phyloP scores from a whole-genome alignment of 352 stramenopile species.

The Globisporangium uncinulatum region DNA sequence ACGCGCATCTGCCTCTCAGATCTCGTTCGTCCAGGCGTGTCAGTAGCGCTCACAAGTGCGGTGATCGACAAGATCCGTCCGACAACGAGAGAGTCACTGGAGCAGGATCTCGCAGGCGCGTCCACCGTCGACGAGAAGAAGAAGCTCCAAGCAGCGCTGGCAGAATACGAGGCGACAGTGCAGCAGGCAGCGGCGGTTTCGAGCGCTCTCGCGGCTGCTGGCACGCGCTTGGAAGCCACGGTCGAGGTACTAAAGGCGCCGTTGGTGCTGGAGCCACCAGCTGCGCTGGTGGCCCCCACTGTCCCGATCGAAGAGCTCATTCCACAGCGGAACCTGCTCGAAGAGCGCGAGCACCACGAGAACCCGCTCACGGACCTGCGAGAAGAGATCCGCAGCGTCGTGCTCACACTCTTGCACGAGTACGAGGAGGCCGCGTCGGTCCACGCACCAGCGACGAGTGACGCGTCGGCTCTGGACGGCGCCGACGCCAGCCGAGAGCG shows the following conservation, averaged over 20 bases:
- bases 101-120: slow-evolving; percentile 49
- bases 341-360: slow-evolving; percentile 36
- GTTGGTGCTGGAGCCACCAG: slow-evolving; percentile 34
- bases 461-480: background rate
- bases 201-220: slow-evolving; percentile 12
- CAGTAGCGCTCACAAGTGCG: slow-evolving; percentile 7
- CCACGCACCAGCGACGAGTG: background rate
- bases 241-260: slow-evolving; percentile 28
- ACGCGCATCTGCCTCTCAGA: slow-evolving; percentile 32
- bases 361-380: slow-evolving; percentile 39
- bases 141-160: slow-evolving; percentile 49
- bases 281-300: slow-evolving; percentile 15
- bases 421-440: slow-evolving; percentile 35
- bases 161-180: slow-evolving; percentile 47
- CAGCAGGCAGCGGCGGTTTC: slow-evolving; percentile 24
- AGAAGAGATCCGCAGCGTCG: slow-evolving; percentile 51
- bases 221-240: slow-evolving; percentile 23
- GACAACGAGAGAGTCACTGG: slow-evolving; percentile 35
- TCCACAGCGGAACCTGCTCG: slow-evolving; percentile 33
- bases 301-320: slow-evolving; percentile 49
- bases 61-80: slow-evolving; percentile 22
- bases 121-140: slow-evolving; percentile 72
- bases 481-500: slow-evolving; percentile 14
- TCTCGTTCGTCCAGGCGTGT: slow-evolving; percentile 28
- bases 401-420: slow-evolving; percentile 53